Evolutionary conservation across 2,329 filamentous ascomycete genomes (phyloP).

Genomic region (Ceratocystis destructans): DNA sequence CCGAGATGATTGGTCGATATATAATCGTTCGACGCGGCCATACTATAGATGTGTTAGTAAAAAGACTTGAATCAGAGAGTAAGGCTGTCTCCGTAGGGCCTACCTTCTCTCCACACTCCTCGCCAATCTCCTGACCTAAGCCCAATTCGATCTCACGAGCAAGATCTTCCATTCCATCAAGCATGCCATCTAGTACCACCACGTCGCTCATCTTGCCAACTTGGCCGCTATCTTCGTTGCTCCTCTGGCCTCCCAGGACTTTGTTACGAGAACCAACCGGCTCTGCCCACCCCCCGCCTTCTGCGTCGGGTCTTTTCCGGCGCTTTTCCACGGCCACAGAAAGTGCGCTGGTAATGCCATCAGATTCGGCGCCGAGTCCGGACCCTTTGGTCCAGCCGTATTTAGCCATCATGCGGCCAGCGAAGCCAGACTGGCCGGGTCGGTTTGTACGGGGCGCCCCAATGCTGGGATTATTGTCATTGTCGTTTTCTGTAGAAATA

Average conservation of each 20-base stretch:
- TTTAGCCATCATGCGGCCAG: constrained; percentile 76
- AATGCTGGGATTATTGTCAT: constrained; percentile 28
- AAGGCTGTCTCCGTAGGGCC: neutral
- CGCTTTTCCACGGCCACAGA: constrained; percentile 75
- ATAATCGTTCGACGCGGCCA: constrained; percentile 66
- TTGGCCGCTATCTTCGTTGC: constrained; percentile 31
- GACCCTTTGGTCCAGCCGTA: constrained; percentile 86
- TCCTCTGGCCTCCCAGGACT: constrained; percentile 64
- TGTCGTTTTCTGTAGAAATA: constrained; percentile 18
- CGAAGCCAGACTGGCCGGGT: constrained; percentile 74
- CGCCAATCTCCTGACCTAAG: constrained; percentile 86
- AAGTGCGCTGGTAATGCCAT: constrained; percentile 74
- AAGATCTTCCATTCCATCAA: constrained; percentile 66
- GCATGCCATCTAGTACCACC: constrained; percentile 69
- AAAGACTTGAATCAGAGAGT: neutral
- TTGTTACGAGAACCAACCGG: constrained; percentile 52
- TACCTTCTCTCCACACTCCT: constrained; percentile 75
- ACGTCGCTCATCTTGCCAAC: constrained; percentile 69
- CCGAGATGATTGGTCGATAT: constrained; percentile 49
- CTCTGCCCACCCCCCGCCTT: constrained; percentile 64
- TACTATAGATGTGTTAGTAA: constrained; percentile 40
- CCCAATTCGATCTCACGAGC: constrained; percentile 61
- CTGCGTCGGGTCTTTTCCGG: constrained; percentile 62
- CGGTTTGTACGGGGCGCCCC: constrained; percentile 43
- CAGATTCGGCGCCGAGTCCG: constrained; percentile 68